These are phyloP conservation scores for Colletotrichum costaricense DNA, from an alignment of 2,329 filamentous ascomycete genomes.

Conservation along the genomic window DNA sequence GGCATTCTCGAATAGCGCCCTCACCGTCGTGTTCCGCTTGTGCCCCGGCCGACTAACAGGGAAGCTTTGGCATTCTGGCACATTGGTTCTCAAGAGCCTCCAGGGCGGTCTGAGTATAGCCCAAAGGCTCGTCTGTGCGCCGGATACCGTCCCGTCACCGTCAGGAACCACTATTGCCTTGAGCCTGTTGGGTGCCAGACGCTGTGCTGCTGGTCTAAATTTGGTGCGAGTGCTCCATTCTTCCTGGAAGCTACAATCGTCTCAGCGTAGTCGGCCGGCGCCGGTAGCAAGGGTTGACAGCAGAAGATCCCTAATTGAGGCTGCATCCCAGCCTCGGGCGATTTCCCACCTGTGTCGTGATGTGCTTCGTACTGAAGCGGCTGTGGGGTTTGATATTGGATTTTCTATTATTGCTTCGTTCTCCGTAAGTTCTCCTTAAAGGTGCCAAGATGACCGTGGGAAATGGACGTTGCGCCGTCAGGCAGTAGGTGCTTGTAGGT, in stretches of 20 bases:
- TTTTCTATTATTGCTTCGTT: neutral
- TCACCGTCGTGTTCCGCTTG: neutral
- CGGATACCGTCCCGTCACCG: neutral
- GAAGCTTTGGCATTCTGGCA: neutral
- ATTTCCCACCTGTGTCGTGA: neutral
- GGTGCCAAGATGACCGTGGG: neutral
- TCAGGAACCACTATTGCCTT: neutral
- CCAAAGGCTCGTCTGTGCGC: constrained; percentile 13
- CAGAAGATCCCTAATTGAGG: neutral
- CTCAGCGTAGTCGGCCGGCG: constrained; percentile 19
- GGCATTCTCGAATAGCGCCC: neutral
- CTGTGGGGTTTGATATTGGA: neutral
- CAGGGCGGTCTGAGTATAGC: constrained; percentile 1
- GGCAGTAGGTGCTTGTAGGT: neutral
- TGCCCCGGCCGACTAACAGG: neutral
- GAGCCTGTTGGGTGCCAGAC: neutral
- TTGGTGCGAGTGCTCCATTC: neutral
- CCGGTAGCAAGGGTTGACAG: constrained; percentile 6
- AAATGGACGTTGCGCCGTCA: neutral
- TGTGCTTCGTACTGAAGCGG: neutral
- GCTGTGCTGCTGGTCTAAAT: constrained; percentile 5
- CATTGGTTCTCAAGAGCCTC: constrained; percentile 4
- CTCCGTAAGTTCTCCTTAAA: neutral
- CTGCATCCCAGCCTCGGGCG: neutral
- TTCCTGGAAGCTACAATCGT: neutral